phyloP scores from a whole-genome alignment of 805 yeast species.

The Candida broadrunensis region DNA sequence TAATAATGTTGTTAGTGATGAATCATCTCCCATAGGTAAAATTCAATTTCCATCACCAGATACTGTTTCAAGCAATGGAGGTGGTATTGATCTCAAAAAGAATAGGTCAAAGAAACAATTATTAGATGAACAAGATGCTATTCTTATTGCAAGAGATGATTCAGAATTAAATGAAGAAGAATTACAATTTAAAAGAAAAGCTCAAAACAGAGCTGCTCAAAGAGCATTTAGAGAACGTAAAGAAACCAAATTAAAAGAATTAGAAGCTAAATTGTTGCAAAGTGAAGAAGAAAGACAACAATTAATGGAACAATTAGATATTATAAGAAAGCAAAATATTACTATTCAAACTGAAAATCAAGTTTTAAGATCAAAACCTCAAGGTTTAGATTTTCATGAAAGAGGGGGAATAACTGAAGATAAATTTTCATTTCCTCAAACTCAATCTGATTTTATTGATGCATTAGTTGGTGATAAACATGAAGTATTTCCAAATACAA shows the following conservation, averaged over 20 bases:
- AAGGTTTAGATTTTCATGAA: neutral
- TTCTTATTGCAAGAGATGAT: constrained; percentile 34
- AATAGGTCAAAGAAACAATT: constrained; percentile 20
- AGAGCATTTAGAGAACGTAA: constrained; percentile 82
- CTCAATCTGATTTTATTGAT: constrained; percentile 31
- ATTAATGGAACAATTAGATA: constrained; percentile 48
- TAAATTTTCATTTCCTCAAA: constrained; percentile 32
- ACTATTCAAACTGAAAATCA: constrained; percentile 63
- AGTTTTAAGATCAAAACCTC: constrained; percentile 30
- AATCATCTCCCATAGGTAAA: neutral
- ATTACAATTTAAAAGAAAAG: constrained; percentile 57
- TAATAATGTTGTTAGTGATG: neutral
- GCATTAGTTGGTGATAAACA: constrained; percentile 22
- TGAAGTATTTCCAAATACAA: constrained; percentile 13
- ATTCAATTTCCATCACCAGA: neutral
- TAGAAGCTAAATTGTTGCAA: constrained; percentile 54
- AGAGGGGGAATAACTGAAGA: constrained; percentile 1
- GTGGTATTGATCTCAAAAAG: neutral
- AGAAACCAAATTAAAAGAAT: constrained; percentile 66
- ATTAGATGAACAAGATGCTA: constrained; percentile 35
- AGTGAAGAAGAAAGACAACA: constrained; percentile 54
- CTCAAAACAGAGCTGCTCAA: constrained; percentile 85
- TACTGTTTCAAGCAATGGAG: neutral
- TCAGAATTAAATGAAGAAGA: constrained; percentile 38
- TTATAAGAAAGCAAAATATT: constrained; percentile 50